phyloP scores from a whole-genome alignment of 2,329 filamentous ascomycete genomes.

The Chrysoporthe austroafricana region DNA sequence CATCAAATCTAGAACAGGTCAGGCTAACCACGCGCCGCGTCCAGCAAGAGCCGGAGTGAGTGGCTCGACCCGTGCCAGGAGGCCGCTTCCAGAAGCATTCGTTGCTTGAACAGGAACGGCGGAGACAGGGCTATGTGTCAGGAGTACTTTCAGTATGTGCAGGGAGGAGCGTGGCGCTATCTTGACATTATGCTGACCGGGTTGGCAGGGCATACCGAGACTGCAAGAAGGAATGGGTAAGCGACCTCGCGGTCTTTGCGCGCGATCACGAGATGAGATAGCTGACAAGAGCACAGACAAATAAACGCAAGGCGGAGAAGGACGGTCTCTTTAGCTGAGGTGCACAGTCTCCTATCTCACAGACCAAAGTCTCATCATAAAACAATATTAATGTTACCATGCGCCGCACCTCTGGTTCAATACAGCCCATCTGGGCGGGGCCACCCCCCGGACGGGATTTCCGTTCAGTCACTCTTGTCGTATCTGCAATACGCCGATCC shows the following conservation, averaged over 20 bases:
- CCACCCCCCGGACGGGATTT: slow-evolving; percentile 4
- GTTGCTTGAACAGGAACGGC: slow-evolving; percentile 85
- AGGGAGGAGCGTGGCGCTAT: not conserved
- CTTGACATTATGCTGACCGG: not conserved
- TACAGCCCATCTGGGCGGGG: not conserved
- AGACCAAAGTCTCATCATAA: not conserved
- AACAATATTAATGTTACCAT: not conserved
- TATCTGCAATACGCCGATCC: no score
- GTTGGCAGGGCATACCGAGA: slow-evolving; percentile 79
- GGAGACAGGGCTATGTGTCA: slow-evolving; percentile 87
- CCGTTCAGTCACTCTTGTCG: no score
- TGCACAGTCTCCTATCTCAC: not conserved
- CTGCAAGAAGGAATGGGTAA: slow-evolving; percentile 93
- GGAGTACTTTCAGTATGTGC: slow-evolving; percentile 89
- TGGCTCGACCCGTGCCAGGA: slow-evolving; percentile 97
- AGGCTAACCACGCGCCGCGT: slow-evolving; percentile 27
- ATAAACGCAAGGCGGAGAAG: slow-evolving; percentile 35
- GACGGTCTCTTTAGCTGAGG: slow-evolving; percentile 21
- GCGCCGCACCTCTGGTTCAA: not conserved
- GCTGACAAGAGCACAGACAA: slow-evolving; percentile 32
- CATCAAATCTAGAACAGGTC: not conserved
- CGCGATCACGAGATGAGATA: no score
- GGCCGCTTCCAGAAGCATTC: slow-evolving; percentile 81
- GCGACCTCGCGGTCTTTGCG: slow-evolving; percentile 29
- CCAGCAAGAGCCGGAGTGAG: slow-evolving; percentile 84